These are phyloP conservation scores for Diaporthe sp. DNA, from an alignment of 2,329 filamentous ascomycete species.

Conservation along the genomic window DNA sequence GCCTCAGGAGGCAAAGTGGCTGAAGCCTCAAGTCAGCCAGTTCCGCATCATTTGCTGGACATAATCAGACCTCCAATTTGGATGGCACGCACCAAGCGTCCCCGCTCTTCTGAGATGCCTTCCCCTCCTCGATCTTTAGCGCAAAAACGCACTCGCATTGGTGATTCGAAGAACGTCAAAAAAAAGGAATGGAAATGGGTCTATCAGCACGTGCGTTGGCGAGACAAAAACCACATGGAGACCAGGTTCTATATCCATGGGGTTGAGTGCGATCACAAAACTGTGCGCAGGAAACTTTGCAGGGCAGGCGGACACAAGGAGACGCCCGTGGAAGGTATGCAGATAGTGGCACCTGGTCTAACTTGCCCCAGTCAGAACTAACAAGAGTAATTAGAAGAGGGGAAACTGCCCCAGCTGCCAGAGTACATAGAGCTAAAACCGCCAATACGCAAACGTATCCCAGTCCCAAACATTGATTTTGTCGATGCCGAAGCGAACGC, in stretches of 20 bases:
- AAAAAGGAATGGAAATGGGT: not conserved
- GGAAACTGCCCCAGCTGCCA: not conserved
- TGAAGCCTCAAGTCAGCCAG: too few relatives aligned
- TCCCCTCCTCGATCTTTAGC: too few relatives aligned
- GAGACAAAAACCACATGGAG: not conserved
- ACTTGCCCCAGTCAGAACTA: not conserved
- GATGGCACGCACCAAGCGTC: too few relatives aligned
- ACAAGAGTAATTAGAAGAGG: not conserved
- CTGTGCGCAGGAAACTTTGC: not conserved
- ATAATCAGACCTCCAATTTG: not conserved
- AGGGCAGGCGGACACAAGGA: not conserved
- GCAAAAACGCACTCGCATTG: not conserved
- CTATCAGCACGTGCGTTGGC: not conserved
- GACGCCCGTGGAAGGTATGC: not conserved
- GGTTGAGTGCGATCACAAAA: not conserved
- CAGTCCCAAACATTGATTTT: too few relatives aligned
- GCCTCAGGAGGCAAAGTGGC: too few relatives aligned
- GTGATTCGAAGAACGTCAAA: not conserved
- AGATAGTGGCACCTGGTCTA: not conserved
- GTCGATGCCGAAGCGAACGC: not conserved
- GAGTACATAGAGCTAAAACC: not conserved
- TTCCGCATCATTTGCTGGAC: too few relatives aligned
- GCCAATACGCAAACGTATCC: not conserved
- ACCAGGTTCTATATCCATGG: not conserved
- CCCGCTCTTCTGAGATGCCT: not conserved